These are phyloP conservation scores for Cynara cardunculus DNA, from an alignment of 129 eudicot genomes.

Conservation along the genomic window DNA sequence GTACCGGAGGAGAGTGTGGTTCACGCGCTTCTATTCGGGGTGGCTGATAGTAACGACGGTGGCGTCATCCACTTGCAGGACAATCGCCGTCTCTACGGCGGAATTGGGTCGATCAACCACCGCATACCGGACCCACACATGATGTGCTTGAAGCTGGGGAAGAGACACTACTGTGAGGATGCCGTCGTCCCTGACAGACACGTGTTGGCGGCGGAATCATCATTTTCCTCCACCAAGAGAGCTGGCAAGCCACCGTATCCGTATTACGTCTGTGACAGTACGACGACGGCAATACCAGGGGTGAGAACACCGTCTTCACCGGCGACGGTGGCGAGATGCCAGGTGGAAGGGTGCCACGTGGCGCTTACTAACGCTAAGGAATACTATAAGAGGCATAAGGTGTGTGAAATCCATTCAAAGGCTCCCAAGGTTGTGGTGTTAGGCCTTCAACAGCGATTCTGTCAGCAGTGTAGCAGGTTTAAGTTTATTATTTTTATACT, in stretches of 20 bases:
- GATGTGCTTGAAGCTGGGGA: conserved; percentile 67
- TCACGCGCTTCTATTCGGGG: conserved; percentile 25
- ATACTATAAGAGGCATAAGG: conserved; percentile 67
- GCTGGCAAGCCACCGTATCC: conserved; percentile 13
- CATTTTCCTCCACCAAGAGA: conserved; percentile 15
- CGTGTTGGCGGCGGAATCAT: conserved; percentile 14
- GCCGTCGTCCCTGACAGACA: conserved; percentile 15
- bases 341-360: conserved; percentile 76
- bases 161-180: conserved; percentile 56
- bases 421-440: conserved; percentile 60
- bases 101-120: conserved; percentile 7
- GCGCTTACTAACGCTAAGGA: conserved; percentile 48
- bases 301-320: background rate
- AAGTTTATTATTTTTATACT: background rate
- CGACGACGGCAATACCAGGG: background rate
- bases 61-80: background rate
- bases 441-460: conserved; percentile 64
- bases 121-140: conserved; percentile 55
- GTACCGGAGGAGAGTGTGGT: conserved; percentile 2
- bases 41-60: background rate
- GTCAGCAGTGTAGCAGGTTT: conserved; percentile 86
- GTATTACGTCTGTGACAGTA: background rate
- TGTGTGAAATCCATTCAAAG: conserved; percentile 68
- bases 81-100: background rate
- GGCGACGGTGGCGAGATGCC: conserved; percentile 44